These are phyloP conservation scores for Amanita subjunquillea DNA, from an alignment of 768 basidiomycete species.

Conservation along the genomic window DNA sequence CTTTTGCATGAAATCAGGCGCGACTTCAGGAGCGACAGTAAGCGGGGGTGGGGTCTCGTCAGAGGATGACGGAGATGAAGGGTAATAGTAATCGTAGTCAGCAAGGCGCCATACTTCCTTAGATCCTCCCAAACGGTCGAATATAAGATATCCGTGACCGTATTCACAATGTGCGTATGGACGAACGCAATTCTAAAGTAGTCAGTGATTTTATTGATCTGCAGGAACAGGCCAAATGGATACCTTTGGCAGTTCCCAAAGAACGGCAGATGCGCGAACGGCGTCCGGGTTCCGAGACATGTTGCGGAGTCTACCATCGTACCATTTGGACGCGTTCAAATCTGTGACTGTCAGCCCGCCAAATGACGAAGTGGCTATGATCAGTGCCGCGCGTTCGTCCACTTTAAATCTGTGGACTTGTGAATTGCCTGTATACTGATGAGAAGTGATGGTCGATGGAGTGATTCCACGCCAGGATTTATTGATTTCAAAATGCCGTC, in stretches of 20 bases:
- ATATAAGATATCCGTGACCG: slow-evolving; percentile 57
- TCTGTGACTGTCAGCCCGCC: slow-evolving; percentile 57
- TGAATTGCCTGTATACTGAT: slow-evolving; percentile 22
- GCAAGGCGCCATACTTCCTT: slow-evolving; percentile 67
- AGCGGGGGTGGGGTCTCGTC: slow-evolving; percentile 7
- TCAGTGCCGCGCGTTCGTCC: slow-evolving; percentile 49
- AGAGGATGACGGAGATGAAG: neutral
- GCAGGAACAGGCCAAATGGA: slow-evolving; percentile 8
- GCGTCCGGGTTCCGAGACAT: slow-evolving; percentile 14
- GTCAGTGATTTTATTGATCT: neutral
- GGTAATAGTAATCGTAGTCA: slow-evolving; percentile 15
- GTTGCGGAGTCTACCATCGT: neutral
- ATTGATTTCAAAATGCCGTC: slow-evolving; percentile 31
- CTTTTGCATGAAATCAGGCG: slow-evolving; percentile 2
- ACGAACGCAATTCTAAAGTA: slow-evolving; percentile 35
- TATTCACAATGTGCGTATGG: slow-evolving; percentile 66
- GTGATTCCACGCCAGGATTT: slow-evolving; percentile 47
- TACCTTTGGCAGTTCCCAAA: slow-evolving; percentile 61
- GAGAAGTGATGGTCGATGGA: slow-evolving; percentile 25
- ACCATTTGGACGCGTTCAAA: slow-evolving; percentile 19
- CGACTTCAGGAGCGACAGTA: neutral
- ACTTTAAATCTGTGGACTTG: slow-evolving; percentile 68
- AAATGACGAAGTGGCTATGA: slow-evolving; percentile 39
- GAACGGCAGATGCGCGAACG: slow-evolving; percentile 10
- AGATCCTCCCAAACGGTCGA: slow-evolving; percentile 43